These are phyloP conservation scores for Penicillium ucsense DNA, from an alignment of 495 filamentous ascomycete species.

Conservation along the genomic window DNA sequence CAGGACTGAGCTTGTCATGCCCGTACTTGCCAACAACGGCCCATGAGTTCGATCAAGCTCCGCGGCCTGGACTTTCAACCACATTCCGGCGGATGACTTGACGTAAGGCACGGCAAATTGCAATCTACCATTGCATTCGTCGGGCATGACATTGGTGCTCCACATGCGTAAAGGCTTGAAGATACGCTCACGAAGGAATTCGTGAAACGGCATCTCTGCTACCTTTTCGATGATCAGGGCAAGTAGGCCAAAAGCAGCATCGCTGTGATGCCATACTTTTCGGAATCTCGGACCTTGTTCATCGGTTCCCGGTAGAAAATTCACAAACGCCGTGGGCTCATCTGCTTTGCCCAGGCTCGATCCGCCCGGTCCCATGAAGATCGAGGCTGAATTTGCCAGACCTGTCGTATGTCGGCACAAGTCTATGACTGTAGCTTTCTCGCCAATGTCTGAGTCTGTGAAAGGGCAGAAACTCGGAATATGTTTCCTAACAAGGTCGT, in stretches of 20 bases:
- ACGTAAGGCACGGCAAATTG: not conserved
- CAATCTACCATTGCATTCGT: not conserved
- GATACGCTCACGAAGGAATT: slow-evolving; percentile 31
- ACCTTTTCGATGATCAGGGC: slow-evolving; percentile 32
- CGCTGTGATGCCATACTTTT: slow-evolving; percentile 31
- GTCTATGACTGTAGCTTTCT: slow-evolving; percentile 36
- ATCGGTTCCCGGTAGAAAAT: slow-evolving; percentile 18
- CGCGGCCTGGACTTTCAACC: not conserved
- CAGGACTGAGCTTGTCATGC: slow-evolving; percentile 1
- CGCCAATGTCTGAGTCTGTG: slow-evolving; percentile 7
- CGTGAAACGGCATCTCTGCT: slow-evolving; percentile 27
- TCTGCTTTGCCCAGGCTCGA: slow-evolving; percentile 4
- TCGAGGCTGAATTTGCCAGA: slow-evolving; percentile 19
- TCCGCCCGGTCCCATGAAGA: slow-evolving; percentile 9
- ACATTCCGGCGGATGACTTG: not conserved
- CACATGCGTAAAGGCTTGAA: slow-evolving; percentile 19
- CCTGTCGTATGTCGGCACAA: slow-evolving; percentile 37
- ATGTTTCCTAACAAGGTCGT: slow-evolving; percentile 8
- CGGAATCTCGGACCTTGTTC: slow-evolving; percentile 15
- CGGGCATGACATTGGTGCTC: not conserved
- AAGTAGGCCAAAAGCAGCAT: slow-evolving; percentile 32
- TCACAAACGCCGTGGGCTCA: slow-evolving; percentile 17
- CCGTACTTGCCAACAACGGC: not conserved
- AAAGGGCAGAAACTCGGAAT: slow-evolving; percentile 16
- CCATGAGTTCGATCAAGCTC: not conserved